Base-by-base conservation (phyloP, 768 basidiomycete genomes). In the Fibroporia radiculosa region DNA sequence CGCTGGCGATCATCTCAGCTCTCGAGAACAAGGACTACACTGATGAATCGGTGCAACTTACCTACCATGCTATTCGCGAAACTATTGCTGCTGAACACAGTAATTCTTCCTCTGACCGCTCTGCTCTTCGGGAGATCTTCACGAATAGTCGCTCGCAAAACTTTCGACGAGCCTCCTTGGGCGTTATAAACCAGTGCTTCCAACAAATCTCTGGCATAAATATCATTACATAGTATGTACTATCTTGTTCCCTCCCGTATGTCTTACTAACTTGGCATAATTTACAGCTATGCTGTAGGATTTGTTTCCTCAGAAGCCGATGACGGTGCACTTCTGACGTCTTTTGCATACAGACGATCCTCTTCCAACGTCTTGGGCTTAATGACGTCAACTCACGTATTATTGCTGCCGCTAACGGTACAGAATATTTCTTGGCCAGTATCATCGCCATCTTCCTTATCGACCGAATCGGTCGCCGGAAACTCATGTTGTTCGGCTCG, bases 391-490 rank as follows among this genome's bases (percentile, higher is more conserved):
- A 77, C 37, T 77, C 78, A 1, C 71, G 78, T 33, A 73, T 82
- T 41, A 74, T 80, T 47, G 73, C 78, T 14, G 78, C 82, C 37
- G 78, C 76, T 44, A 84, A 82, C 50, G 79, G 78, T 50, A 80
- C 84, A 33, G 80, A 85, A 66, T 80, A 83, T 52, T 78, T 80
- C 52, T 69, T 83, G 45, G 80, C 82, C 44, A 86, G 84, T 26
- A 70, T 85, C 24, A 63, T 84, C 47, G 83, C 82, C 14, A 82
- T 89, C 57, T 72, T 69, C 56, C 69, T 82, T 49, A 80, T 88
- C 48, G 86, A 89, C 54, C 72, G 75, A 22, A 71, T 84, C 51
- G 86, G 85, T 41, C 76, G 86, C 47, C 75, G 86, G 43, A 75
- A 74, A 46, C 67, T 88, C 31, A 82, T 88, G 68, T 66, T 88